A percentile compares a stretch with the other conserved stretches of the same genome.
Evolutionary conservation across 2,329 filamentous ascomycete genomes (phyloP).

Genomic region (Verticillium zaregamsianum): DNA sequence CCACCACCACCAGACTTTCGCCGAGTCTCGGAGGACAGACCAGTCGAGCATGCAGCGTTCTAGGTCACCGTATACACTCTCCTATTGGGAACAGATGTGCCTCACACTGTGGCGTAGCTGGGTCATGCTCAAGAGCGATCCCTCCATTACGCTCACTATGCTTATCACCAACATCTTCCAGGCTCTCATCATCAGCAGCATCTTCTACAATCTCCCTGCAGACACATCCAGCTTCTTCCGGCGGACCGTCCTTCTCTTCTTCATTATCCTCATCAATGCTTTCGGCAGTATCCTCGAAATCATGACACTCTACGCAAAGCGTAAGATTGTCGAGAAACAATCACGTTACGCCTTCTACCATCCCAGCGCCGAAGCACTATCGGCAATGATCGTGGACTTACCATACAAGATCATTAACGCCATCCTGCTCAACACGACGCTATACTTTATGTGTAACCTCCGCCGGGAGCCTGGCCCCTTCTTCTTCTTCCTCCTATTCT

Average conservation of each 20-base stretch:
- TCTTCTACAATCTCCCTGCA: constrained; percentile 60
- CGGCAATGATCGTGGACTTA: constrained; percentile 25
- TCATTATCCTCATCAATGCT: constrained; percentile 10
- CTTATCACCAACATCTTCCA: constrained; percentile 57
- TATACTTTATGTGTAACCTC: constrained; percentile 37
- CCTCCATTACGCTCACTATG: constrained; percentile 74
- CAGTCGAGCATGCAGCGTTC: constrained; percentile 42
- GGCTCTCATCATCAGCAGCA: constrained; percentile 67
- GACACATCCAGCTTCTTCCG: constrained; percentile 25
- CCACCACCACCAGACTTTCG: no score
- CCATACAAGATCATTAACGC: constrained; percentile 26
- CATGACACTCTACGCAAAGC: constrained; percentile 2
- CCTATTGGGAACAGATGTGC: constrained; percentile 65
- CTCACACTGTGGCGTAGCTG: constrained; percentile 69
- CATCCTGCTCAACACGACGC: constrained; percentile 30
- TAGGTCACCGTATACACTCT: constrained; percentile 75
- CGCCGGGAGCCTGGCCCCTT: constrained; percentile 29
- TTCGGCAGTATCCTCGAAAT: constrained; percentile 11
- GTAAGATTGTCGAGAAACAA: constrained; percentile 8
- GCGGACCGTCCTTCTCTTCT: constrained; percentile 4
- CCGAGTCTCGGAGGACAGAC: no score
- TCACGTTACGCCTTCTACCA: constrained; percentile 8
- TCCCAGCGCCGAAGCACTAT: constrained; percentile 9
- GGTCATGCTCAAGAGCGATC: constrained; percentile 74
- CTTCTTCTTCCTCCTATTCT: constrained; percentile 3